A percentile compares a stretch with the other conserved stretches of the same genome.
These are phyloP conservation scores for Pythium utonaiense DNA, from an alignment of 352 stramenopile genomes.

Conservation along the genomic window DNA sequence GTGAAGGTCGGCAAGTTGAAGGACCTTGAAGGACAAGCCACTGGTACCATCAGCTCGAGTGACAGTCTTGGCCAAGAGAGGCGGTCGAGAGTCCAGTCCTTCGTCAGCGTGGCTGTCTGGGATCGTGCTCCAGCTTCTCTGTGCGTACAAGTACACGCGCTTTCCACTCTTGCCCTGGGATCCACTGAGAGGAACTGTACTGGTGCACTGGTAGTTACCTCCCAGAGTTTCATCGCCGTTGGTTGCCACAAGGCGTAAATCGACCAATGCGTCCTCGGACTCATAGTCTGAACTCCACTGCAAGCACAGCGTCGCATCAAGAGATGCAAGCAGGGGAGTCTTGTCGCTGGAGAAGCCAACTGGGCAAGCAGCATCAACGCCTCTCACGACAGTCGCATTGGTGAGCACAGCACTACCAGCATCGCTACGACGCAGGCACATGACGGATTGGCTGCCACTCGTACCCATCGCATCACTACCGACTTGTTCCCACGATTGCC, in stretches of 20 bases:
- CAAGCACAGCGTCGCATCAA: constrained; percentile 3
- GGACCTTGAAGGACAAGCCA: constrained; percentile 66
- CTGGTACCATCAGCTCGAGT: too few species aligned
- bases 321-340: not conserved
- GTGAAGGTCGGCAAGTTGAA: constrained; percentile 58
- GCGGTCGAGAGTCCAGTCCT: not conserved
- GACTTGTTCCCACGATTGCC: constrained; percentile 1
- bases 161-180: not conserved
- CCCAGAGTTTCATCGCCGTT: not conserved
- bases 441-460: too few species aligned
- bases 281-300: not conserved
- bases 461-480: too few species aligned
- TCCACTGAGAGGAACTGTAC: not conserved
- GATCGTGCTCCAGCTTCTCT: constrained; percentile 8
- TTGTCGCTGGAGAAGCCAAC: not conserved
- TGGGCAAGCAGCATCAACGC: not conserved
- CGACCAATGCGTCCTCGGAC: not conserved
- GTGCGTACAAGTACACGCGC: constrained; percentile 3
- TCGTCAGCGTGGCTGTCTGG: not conserved
- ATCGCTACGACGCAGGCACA: too few species aligned
- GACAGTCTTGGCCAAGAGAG: not conserved
- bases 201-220: not conserved
- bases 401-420: too few species aligned
- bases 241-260: not conserved
- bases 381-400: too few species aligned